A percentile compares a stretch with the other conserved stretches of the same genome.
Evolutionary conservation across 495 filamentous ascomycete genomes (phyloP).

Genomic region (Penicillium argentinense): DNA sequence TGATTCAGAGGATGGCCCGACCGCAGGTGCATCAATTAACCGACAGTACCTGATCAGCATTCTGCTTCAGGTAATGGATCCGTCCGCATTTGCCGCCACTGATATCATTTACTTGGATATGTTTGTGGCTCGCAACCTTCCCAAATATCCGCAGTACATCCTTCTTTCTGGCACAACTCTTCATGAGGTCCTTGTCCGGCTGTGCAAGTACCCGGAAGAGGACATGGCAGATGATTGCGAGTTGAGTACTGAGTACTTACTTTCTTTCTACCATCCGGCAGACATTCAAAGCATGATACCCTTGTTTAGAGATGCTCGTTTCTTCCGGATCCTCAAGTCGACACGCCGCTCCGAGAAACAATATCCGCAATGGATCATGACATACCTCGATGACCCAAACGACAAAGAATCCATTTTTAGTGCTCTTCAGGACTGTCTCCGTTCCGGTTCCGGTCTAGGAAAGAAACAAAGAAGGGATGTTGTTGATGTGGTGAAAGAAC

Average conservation of each 20-base stretch:
- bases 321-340: conserved; percentile 91
- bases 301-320: conserved; percentile 74
- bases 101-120: conserved; percentile 96
- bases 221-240: conserved; percentile 93
- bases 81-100: conserved; percentile 65
- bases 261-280: conserved; percentile 89
- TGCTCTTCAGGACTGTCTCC: conserved; percentile 78
- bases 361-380: conserved; percentile 73
- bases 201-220: conserved; percentile 78
- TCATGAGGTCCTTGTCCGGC: conserved; percentile 73
- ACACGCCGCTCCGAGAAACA: conserved; percentile 80
- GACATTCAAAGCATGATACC: conserved; percentile 74
- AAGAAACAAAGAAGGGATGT: conserved; percentile 77
- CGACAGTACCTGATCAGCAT: conserved; percentile 90
- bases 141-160: conserved; percentile 96
- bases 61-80: conserved; percentile 82
- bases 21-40: conserved; percentile 67
- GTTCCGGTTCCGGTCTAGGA: conserved; percentile 64
- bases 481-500: conserved; percentile 64
- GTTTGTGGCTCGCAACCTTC: conserved; percentile 94
- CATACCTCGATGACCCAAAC: conserved; percentile 83
- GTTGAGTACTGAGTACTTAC: conserved; percentile 89
- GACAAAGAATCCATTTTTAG: conserved; percentile 72
- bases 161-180: conserved; percentile 83
- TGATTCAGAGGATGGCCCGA: conserved; percentile 31